Evolutionary conservation across 129 eudicot species (phyloP).

Genomic region (Helianthus tuberosus): DNA sequence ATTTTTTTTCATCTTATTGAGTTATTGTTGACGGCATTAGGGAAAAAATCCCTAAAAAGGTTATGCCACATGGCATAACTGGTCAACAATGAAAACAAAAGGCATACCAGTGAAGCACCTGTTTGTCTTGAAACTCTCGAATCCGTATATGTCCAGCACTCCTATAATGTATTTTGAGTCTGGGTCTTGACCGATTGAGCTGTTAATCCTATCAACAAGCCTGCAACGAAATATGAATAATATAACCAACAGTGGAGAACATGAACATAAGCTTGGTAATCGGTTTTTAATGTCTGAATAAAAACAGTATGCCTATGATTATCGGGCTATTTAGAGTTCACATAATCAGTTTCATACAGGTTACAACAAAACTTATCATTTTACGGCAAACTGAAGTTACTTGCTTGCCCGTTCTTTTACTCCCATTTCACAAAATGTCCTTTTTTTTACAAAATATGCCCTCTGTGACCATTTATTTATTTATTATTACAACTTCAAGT

Average conservation of each 20-base stretch:
- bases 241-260: too few relatives aligned
- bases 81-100: constrained; percentile 51
- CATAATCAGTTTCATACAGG: constrained; percentile 8
- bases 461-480: neutral
- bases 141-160: constrained; percentile 97
- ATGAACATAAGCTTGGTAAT: constrained; percentile 7
- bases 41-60: constrained; percentile 10
- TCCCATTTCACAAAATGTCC: neutral
- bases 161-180: constrained; percentile 82
- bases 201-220: constrained; percentile 93
- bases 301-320: neutral
- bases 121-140: constrained; percentile 99
- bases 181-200: constrained; percentile 94
- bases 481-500: neutral
- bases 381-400: constrained; percentile 5
- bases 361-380: constrained; percentile 4
- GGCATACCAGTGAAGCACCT: constrained; percentile 99
- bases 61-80: constrained; percentile 31
- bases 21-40: constrained; percentile 16
- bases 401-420: neutral
- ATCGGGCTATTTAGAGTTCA: neutral
- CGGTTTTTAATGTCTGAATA: constrained; percentile 6
- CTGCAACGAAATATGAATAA: constrained; percentile 43
- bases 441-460: neutral
- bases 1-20: constrained; percentile 1